Conservation (phyloP, 768 basidiomycete species). For the Candolleomyces efflorescens region DNA sequence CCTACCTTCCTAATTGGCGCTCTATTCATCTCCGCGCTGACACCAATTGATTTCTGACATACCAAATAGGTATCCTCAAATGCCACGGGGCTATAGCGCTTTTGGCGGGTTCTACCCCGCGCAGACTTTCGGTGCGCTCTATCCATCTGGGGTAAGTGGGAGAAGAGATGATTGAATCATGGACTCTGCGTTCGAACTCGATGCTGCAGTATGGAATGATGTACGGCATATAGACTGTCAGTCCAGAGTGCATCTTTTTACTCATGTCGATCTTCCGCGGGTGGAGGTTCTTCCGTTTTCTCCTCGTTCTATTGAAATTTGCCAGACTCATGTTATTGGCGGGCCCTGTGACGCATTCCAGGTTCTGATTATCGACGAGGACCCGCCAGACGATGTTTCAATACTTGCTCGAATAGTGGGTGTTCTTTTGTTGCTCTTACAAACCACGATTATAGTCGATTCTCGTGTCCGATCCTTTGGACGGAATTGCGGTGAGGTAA, state of each 20-base stretch:
- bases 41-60: not conserved
- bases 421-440: not conserved
- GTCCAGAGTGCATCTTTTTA: not conserved
- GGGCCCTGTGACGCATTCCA: not conserved
- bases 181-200: too few species aligned
- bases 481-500: too few species aligned
- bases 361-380: not conserved
- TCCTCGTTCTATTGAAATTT: not conserved
- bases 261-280: not conserved
- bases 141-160: not conserved
- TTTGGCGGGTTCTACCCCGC: not conserved
- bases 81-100: not conserved
- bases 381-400: not conserved
- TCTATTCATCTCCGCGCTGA: not conserved
- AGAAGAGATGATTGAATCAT: not conserved
- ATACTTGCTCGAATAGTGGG: not conserved
- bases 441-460: not conserved
- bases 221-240: not conserved
- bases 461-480: not conserved
- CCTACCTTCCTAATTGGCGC: not conserved
- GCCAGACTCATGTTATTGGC: not conserved
- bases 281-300: not conserved
- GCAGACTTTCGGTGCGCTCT: not conserved
- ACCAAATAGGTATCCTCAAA: not conserved
- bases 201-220: too few species aligned